Percentiles rank a stretch among this genome's conserved stretches.
Conservation (phyloP, 768 basidiomycete genomes). For the Termitomyces sp. region DNA sequence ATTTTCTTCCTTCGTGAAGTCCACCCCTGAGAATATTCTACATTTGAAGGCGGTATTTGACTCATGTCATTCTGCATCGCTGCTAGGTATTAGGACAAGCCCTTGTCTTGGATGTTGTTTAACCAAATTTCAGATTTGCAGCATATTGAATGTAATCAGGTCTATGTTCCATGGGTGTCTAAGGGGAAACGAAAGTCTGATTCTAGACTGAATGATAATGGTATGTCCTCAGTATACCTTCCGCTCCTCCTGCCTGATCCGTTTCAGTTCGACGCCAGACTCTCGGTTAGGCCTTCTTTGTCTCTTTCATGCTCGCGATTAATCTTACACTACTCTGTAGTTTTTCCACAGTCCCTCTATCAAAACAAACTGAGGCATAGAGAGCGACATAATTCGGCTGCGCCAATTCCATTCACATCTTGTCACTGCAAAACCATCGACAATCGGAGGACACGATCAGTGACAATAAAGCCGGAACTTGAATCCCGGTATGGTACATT, state of each 20-base stretch:
- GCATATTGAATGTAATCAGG: constrained; percentile 41
- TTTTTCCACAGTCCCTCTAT: constrained; percentile 20
- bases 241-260: background rate
- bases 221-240: constrained; percentile 19
- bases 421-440: constrained; percentile 12
- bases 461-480: constrained; percentile 19
- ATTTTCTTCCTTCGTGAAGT: background rate
- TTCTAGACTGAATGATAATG: constrained; percentile 28
- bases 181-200: constrained; percentile 37
- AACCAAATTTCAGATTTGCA: constrained; percentile 30
- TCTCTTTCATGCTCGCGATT: too few species aligned
- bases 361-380: constrained; percentile 22
- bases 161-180: constrained; percentile 45
- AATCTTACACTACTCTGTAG: constrained; percentile 1
- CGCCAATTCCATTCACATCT: constrained; percentile 14
- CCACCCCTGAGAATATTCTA: background rate
- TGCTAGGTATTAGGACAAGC: constrained; percentile 27
- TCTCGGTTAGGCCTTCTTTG: constrained; percentile 2
- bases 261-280: constrained; percentile 17
- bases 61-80: constrained; percentile 38
- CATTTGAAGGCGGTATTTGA: constrained; percentile 29
- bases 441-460: constrained; percentile 5
- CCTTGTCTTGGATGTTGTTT: background rate
- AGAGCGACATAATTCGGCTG: constrained; percentile 21
- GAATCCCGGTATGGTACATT: constrained; percentile 18